Evolutionary conservation across 169 alveolate species (phyloP).

Genomic region (Eimeria sp.): DNA sequence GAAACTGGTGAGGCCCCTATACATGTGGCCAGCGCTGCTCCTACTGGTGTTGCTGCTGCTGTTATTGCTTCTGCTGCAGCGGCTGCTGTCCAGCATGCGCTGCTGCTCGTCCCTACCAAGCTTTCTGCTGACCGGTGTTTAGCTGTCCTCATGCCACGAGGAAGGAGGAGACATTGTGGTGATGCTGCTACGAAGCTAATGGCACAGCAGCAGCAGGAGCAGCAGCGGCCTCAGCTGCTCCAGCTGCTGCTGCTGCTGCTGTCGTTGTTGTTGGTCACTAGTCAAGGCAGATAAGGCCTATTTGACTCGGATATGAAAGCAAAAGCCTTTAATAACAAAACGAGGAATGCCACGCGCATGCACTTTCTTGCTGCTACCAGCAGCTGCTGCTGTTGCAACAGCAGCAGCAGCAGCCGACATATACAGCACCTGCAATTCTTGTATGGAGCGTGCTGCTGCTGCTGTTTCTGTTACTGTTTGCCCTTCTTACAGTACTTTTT

Average conservation of each 20-base stretch:
- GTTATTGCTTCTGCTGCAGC: constrained; percentile 10
- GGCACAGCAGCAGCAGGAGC: constrained; percentile 14
- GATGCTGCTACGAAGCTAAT: background rate
- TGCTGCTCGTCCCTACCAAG: background rate
- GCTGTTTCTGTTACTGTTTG: background rate
- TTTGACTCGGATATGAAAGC: background rate
- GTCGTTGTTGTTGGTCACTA: background rate
- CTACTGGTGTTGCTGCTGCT: background rate
- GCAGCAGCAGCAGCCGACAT: constrained; percentile 40
- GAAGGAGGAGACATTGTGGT: background rate
- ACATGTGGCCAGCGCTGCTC: background rate
- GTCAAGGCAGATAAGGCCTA: background rate
- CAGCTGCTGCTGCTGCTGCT: constrained; percentile 23
- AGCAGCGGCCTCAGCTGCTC: background rate
- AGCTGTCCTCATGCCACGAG: background rate
- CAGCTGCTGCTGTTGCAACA: background rate
- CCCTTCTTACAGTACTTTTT: background rate
- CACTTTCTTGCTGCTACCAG: background rate
- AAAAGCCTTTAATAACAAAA: background rate
- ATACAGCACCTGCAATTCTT: too few relatives aligned
- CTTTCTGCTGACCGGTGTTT: background rate
- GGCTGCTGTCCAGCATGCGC: background rate
- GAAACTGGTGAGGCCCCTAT: background rate
- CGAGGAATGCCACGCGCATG: background rate
- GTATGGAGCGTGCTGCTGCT: too few relatives aligned